Percentiles rank a stretch among this genome's conserved stretches.
Evolutionary conservation across 164 flowering plant species (phyloP).

Genomic region (Chimonanthus praecox): DNA sequence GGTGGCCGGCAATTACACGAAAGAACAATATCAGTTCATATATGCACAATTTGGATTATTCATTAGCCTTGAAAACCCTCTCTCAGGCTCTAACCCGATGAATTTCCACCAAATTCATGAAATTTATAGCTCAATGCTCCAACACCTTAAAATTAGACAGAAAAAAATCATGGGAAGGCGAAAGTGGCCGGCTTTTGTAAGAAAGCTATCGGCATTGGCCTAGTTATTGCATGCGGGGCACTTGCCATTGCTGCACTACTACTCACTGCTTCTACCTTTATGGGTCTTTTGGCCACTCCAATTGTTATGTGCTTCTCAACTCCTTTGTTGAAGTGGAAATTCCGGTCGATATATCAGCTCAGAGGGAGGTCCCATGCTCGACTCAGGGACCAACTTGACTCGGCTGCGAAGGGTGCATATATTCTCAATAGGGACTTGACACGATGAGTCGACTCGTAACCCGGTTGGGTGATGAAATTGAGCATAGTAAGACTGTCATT

Average conservation of each 20-base stretch:
- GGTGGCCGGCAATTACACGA: conserved; percentile 9
- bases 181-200: conserved; percentile 29
- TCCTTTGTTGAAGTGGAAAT: conserved; percentile 12
- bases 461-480: conserved; percentile 58
- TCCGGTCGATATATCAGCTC: background rate
- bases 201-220: conserved; percentile 26
- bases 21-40: conserved; percentile 20
- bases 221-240: conserved; percentile 31
- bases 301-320: conserved; percentile 18
- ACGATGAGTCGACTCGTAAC: conserved; percentile 53
- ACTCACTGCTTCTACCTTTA: conserved; percentile 43
- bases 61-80: conserved; percentile 42
- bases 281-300: conserved; percentile 56
- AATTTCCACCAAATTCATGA: conserved; percentile 36
- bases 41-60: conserved; percentile 35
- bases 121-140: conserved; percentile 26
- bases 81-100: conserved; percentile 23
- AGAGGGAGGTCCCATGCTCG: conserved; percentile 8
- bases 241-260: conserved; percentile 32
- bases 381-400: conserved; percentile 46
- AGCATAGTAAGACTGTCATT: conserved; percentile 45
- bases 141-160: conserved; percentile 22
- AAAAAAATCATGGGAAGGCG: conserved; percentile 28
- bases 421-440: conserved; percentile 55
- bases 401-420: conserved; percentile 65